These are phyloP conservation scores for Venturia pyrina DNA, from an alignment of 2,329 filamentous ascomycete genomes.

Conservation along the genomic window DNA sequence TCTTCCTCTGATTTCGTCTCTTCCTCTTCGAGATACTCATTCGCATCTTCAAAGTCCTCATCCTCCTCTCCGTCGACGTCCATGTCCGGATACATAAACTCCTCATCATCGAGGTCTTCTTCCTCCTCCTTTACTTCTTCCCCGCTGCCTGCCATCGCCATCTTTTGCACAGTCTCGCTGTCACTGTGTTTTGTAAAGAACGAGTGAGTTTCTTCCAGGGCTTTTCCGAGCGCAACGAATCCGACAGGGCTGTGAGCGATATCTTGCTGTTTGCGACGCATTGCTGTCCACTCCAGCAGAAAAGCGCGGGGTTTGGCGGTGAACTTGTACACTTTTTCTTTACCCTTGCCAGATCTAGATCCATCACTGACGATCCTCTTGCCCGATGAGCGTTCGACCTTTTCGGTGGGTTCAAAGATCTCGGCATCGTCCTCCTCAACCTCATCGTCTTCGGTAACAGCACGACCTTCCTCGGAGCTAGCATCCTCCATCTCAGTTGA, in stretches of 20 bases:
- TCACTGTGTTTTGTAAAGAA: slow-evolving; percentile 36
- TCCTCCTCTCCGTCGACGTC: background rate
- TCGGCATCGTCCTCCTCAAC: background rate
- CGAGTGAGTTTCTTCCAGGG: slow-evolving; percentile 36
- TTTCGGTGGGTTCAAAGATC: too few relatives aligned
- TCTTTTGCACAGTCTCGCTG: background rate
- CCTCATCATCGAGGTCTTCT: slow-evolving; percentile 1
- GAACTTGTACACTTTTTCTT: background rate
- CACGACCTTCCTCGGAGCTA: background rate
- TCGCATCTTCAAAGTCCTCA: too few relatives aligned
- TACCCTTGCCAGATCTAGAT: background rate
- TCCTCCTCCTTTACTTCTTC: background rate
- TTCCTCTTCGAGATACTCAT: too few relatives aligned
- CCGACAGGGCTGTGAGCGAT: slow-evolving; percentile 51
- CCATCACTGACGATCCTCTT: background rate
- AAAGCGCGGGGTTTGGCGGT: slow-evolving; percentile 33
- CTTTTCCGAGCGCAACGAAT: slow-evolving; percentile 43
- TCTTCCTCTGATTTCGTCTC: too few relatives aligned
- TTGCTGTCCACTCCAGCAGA: slow-evolving; percentile 47
- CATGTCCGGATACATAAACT: background rate
- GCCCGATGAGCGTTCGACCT: too few relatives aligned
- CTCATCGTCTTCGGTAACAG: background rate
- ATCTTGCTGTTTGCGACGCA: slow-evolving; percentile 47
- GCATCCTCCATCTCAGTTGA: background rate
- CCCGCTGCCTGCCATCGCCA: background rate